Conservation (phyloP, 2,329 filamentous ascomycete species). For the Arthrocladium fulminans region DNA sequence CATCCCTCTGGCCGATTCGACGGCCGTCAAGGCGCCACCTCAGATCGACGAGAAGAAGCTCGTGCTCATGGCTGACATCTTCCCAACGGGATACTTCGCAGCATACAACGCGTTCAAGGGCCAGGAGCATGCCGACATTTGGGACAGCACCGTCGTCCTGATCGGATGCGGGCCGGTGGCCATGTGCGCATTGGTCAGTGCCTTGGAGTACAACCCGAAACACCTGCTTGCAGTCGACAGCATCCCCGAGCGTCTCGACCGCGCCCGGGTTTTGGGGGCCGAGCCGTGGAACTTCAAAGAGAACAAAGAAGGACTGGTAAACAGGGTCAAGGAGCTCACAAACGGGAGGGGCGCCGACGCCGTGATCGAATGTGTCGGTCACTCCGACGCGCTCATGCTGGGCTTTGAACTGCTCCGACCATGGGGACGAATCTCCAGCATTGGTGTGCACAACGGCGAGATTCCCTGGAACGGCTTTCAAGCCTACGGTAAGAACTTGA, state of each 20-base stretch:
- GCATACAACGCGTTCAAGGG: constrained; percentile 67
- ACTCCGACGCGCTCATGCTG: constrained; percentile 58
- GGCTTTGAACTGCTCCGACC: constrained; percentile 63
- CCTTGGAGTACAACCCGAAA: constrained; percentile 65
- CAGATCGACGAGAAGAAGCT: constrained; percentile 65
- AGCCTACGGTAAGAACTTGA: constrained; percentile 59
- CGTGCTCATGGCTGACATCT: constrained; percentile 88
- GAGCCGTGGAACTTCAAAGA: constrained; percentile 65
- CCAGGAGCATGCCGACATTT: constrained; percentile 48
- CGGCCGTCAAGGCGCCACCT: constrained; percentile 63
- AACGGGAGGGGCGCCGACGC: constrained; percentile 75
- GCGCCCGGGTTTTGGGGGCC: constrained; percentile 65
- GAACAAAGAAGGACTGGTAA: constrained; percentile 55
- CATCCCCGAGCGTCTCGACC: constrained; percentile 62
- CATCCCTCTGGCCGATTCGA: constrained; percentile 71
- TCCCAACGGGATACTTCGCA: constrained; percentile 75
- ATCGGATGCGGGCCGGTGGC: constrained; percentile 82
- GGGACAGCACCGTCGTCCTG: constrained; percentile 63
- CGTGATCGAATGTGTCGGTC: constrained; percentile 68
- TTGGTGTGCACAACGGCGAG: constrained; percentile 67
- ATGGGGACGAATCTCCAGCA: constrained; percentile 64
- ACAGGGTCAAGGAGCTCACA: constrained; percentile 63
- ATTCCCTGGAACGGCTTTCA: constrained; percentile 59
- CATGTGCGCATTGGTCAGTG: constrained; percentile 71
- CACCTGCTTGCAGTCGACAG: constrained; percentile 72